A percentile compares a stretch with the other conserved stretches of the same genome.
phyloP scores from a whole-genome alignment of 179 eudicot genomes.

The Heliamphora pulchella region DNA sequence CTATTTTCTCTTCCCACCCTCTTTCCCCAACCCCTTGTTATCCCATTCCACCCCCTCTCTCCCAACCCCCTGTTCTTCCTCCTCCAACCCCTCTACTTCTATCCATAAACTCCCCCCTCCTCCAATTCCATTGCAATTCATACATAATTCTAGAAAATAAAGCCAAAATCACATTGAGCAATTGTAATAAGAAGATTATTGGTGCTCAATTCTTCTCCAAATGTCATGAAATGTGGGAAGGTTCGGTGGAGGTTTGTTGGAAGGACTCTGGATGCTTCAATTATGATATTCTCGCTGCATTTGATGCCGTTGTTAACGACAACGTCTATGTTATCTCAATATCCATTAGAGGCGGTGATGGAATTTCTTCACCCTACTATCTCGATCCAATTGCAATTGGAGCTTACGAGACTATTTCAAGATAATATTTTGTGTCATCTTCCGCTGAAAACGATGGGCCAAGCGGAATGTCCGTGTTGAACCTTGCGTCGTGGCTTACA shows the following conservation, averaged over 20 bases:
- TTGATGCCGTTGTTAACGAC: constrained; percentile 78
- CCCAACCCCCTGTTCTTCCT: too few species aligned
- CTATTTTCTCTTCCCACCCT: too few species aligned
- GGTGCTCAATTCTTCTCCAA: constrained; percentile 77
- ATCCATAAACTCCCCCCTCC: too few species aligned
- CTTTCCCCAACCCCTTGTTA: too few species aligned
- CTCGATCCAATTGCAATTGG: constrained; percentile 97
- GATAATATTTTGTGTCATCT: constrained; percentile 75
- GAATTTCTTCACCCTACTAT: constrained; percentile 78
- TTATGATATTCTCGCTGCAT: constrained; percentile 82
- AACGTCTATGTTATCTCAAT: constrained; percentile 90
- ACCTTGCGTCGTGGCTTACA: constrained; percentile 90
- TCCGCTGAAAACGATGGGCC: constrained; percentile 98
- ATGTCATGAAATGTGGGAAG: constrained; percentile 60
- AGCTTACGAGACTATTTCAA: constrained; percentile 71
- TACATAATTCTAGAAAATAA: too few species aligned
- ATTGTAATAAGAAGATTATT: constrained; percentile 67
- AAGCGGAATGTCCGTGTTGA: constrained; percentile 81
- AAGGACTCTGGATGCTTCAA: constrained; percentile 81
- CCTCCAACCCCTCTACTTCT: too few species aligned
- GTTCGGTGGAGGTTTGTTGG: constrained; percentile 74
- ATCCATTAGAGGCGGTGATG: constrained; percentile 93
- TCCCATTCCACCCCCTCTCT: too few species aligned
- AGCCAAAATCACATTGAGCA: constrained; percentile 28
- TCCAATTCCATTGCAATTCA: too few species aligned